Conservation (phyloP, 2,329 filamentous ascomycete genomes). For the Aureobasidium sp. region DNA sequence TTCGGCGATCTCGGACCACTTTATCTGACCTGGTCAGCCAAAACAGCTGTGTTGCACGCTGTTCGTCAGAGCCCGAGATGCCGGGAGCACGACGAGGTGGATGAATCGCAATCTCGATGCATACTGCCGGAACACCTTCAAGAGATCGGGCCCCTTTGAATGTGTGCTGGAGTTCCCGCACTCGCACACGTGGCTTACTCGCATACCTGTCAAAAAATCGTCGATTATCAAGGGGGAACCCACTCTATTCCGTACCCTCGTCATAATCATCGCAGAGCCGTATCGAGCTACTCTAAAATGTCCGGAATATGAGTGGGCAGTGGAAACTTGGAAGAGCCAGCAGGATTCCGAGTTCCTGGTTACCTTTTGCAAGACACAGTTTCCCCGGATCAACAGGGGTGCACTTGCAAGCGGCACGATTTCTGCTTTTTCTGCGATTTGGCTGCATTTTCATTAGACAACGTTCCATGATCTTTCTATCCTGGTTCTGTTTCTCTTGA, state of each 20-base stretch:
- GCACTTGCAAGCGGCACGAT: background rate
- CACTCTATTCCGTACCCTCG: background rate
- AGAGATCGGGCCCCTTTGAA: background rate
- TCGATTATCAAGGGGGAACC: background rate
- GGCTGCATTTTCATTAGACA: background rate
- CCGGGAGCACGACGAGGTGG: background rate
- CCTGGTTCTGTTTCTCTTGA: background rate
- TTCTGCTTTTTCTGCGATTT: slow-evolving; percentile 8
- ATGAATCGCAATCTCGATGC: background rate
- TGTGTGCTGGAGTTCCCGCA: background rate
- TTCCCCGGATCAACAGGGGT: slow-evolving; percentile 13
- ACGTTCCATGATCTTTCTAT: background rate
- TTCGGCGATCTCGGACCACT: background rate
- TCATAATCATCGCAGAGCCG: background rate
- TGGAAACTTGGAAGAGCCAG: background rate
- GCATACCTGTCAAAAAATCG: background rate
- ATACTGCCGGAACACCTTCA: background rate
- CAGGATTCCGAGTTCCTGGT: background rate
- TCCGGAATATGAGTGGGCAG: background rate
- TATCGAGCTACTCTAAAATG: background rate
- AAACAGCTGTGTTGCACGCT: background rate
- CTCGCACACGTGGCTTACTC: slow-evolving; percentile 5
- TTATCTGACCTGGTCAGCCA: background rate
- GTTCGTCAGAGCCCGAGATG: background rate
- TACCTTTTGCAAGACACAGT: background rate